Percentiles rank a stretch among this genome's conserved stretches.
phyloP scores from a whole-genome alignment of 805 yeast species.

The Cyberlindnera galapagoensis region DNA sequence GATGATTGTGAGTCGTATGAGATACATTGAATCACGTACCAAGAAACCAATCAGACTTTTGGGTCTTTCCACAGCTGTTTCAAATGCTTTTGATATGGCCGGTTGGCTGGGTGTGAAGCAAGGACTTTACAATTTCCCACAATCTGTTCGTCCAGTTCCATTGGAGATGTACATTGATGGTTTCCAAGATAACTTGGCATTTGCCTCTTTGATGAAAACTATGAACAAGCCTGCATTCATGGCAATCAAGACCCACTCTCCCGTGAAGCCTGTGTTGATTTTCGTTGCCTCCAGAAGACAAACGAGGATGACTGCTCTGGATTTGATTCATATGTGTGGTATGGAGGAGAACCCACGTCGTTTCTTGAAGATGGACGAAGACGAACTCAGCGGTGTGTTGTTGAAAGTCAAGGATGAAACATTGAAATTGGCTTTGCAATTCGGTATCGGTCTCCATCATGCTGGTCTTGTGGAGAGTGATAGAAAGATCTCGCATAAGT shows the following conservation, averaged over 20 bases:
- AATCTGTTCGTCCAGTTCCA: conserved; percentile 93
- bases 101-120: conserved; percentile 89
- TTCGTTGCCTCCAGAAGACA: conserved; percentile 97
- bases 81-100: conserved; percentile 89
- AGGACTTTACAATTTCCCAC: conserved; percentile 93
- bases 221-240: conserved; percentile 76
- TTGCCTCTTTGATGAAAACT: conserved; percentile 58
- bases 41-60: conserved; percentile 86
- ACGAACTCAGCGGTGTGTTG: conserved; percentile 52
- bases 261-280: conserved; percentile 87
- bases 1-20: conserved; percentile 88
- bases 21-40: conserved; percentile 88
- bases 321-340: conserved; percentile 63
- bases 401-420: conserved; percentile 68
- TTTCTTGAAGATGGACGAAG: conserved; percentile 53
- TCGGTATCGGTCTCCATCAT: conserved; percentile 92
- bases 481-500: conserved; percentile 78
- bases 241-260: conserved; percentile 55
- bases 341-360: conserved; percentile 49
- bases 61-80: conserved; percentile 90
- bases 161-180: conserved; percentile 85
- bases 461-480: conserved; percentile 95
- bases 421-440: conserved; percentile 65
- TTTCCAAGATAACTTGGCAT: conserved; percentile 79
- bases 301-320: conserved; percentile 78